Evolutionary conservation across 169 alveolate species (phyloP), one percentile per base, ranked within the genome.

Genomic region (Babesia ovata): DNA sequence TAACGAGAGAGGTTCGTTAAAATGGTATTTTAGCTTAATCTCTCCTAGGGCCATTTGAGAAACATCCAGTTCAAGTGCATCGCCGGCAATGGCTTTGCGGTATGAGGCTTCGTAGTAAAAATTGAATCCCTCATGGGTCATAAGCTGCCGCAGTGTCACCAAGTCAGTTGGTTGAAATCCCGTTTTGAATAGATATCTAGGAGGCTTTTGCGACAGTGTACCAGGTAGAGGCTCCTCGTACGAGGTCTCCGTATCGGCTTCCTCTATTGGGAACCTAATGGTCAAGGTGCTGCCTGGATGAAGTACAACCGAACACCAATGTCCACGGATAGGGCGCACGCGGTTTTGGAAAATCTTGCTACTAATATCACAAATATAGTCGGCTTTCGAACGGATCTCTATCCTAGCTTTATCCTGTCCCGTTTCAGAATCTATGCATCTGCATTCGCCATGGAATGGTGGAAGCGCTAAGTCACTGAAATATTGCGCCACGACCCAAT

Each of bases 271-370:
- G 22, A 65, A 49, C 49, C 26, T 45, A 7, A 65, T 48, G 14
- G 74, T 65, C 36, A 65, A 49, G 2, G 44, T 65, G 46, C 74
- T 45, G 13, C 74, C 74, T 0, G 74, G 74, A 24, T 21, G 12
- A 11, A 65, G 59, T 8, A 26, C 61, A 6, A 65, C 74, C 16
- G 33, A n/a, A 49, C 74, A 65, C 74, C 74, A 65, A 50, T n/a
- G 11, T 10, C 61, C 61, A 21, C 21, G 42, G 12, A 44, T 65
- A 7, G 22, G 61, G n/a, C 14, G 21, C 2, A 21, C 48, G 7
- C 63, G 63, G 24, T 65, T 11, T 17, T n/a, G 0, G 33, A 65
- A 22, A 4, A 65, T 4, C 61, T 19, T 39, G 42, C 39, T 16
- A 21, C 16, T 65, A 26, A 65, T 46, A 16, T 65, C 61, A 44